A percentile compares a stretch with the other conserved stretches of the same genome.
Evolutionary conservation across 352 stramenopile genomes (phyloP).

Genomic region (Globisporangium orthogonon): DNA sequence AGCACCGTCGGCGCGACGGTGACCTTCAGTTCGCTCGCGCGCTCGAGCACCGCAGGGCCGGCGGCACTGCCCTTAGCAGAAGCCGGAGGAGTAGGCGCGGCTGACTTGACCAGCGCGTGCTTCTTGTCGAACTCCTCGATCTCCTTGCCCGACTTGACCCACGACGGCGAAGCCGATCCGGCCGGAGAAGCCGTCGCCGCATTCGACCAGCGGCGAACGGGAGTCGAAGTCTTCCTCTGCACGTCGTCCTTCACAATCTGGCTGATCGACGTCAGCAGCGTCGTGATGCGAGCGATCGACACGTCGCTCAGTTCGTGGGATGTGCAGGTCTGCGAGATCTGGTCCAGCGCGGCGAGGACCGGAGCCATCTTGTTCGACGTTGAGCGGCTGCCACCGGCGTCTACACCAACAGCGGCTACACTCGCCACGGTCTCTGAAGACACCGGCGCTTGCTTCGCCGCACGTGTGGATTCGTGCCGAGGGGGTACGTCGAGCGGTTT

Average conservation of each 20-base stretch:
- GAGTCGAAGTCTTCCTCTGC: slow-evolving; percentile 24
- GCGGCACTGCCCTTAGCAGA: slow-evolving; percentile 1
- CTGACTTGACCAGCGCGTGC: slow-evolving; percentile 5
- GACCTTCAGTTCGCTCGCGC: slow-evolving; percentile 19
- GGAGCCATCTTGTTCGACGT: slow-evolving; percentile 25
- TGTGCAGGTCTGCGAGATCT: slow-evolving; percentile 48
- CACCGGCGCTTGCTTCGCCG: neutral
- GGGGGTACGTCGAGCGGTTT: slow-evolving; percentile 1
- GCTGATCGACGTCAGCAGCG: slow-evolving; percentile 54
- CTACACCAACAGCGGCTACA: neutral
- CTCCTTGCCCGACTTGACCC: slow-evolving; percentile 32
- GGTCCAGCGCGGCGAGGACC: slow-evolving; percentile 34
- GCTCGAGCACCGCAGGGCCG: slow-evolving; percentile 21
- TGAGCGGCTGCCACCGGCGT: neutral
- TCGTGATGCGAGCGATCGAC: slow-evolving; percentile 55
- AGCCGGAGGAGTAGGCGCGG: neutral
- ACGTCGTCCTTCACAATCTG: slow-evolving; percentile 66
- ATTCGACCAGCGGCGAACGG: slow-evolving; percentile 43
- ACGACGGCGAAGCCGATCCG: slow-evolving; percentile 17
- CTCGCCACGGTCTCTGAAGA: neutral
- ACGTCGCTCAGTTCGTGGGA: slow-evolving; percentile 56
- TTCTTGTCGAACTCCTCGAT: slow-evolving; percentile 27
- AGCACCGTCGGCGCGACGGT: slow-evolving; percentile 31
- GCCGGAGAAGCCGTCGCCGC: slow-evolving; percentile 10
- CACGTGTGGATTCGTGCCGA: neutral